phyloP scores from a whole-genome alignment of 306 rosid species.

The Trifolium subterraneum region DNA sequence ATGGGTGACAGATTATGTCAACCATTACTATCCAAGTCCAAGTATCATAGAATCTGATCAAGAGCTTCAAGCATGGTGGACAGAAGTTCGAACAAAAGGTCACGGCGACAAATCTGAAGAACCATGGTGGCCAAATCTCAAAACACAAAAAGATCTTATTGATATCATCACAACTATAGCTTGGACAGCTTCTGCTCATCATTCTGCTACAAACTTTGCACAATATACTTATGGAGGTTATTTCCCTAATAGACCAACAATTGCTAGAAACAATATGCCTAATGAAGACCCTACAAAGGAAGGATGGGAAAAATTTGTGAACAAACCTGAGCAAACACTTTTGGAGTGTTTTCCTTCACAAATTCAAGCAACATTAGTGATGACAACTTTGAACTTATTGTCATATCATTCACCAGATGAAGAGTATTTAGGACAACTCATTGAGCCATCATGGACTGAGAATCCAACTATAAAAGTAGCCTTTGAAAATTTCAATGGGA shows the following conservation, averaged over 20 bases:
- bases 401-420: constrained; percentile 61
- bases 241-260: constrained; percentile 53
- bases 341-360: constrained; percentile 57
- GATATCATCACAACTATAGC: constrained; percentile 46
- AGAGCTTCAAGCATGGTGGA: constrained; percentile 66
- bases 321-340: constrained; percentile 42
- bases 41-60: constrained; percentile 40
- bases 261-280: constrained; percentile 54
- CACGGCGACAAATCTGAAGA: constrained; percentile 53
- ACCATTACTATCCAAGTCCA: constrained; percentile 50
- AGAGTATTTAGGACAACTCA: constrained; percentile 45
- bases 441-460: constrained; percentile 50
- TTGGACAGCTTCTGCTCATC: constrained; percentile 56
- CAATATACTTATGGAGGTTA: constrained; percentile 53
- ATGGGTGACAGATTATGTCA: constrained; percentile 57
- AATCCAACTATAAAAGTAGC: constrained; percentile 40
- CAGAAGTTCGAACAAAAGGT: constrained; percentile 46
- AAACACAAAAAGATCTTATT: constrained; percentile 43
- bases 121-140: constrained; percentile 61
- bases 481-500: constrained; percentile 43
- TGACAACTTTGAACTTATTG: constrained; percentile 45
- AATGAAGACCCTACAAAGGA: constrained; percentile 51
- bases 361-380: constrained; percentile 50
- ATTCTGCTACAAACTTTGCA: constrained; percentile 53
- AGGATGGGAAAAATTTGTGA: constrained; percentile 49